These are phyloP conservation scores for Ogataea nitratoaversa DNA, from an alignment of 805 yeast genomes.

Conservation along the genomic window DNA sequence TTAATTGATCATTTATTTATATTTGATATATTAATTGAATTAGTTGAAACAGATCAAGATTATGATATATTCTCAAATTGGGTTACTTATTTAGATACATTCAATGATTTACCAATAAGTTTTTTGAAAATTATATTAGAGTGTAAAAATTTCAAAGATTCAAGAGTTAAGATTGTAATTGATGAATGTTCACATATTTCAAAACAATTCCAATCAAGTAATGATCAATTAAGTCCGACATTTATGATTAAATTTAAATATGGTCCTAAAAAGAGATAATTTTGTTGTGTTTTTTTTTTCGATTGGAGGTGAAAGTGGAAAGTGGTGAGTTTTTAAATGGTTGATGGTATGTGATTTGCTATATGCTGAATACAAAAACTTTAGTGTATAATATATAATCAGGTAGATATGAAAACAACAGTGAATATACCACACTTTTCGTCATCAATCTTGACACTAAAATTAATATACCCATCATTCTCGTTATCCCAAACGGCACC, in stretches of 20 bases:
- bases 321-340: too few relatives aligned
- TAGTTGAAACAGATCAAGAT: slow-evolving; percentile 42
- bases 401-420: slow-evolving; percentile 27
- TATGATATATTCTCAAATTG: slow-evolving; percentile 42
- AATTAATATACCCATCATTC: slow-evolving; percentile 49
- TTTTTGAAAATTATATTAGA: slow-evolving; percentile 62
- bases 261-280: slow-evolving; percentile 5
- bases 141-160: slow-evolving; percentile 35
- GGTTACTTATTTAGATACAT: slow-evolving; percentile 51
- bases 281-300: too few relatives aligned
- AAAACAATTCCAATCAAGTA: slow-evolving; percentile 5
- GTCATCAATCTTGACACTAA: slow-evolving; percentile 27
- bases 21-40: slow-evolving; percentile 58
- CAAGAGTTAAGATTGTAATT: slow-evolving; percentile 20
- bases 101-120: slow-evolving; percentile 74
- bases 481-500: slow-evolving; percentile 56
- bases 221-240: slow-evolving; percentile 11
- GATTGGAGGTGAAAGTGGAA: too few relatives aligned
- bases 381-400: not conserved
- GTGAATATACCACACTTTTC: slow-evolving; percentile 24
- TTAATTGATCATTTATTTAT: slow-evolving; percentile 50
- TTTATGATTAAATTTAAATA: slow-evolving; percentile 17
- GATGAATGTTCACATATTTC: slow-evolving; percentile 22
- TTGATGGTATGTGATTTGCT: too few relatives aligned
- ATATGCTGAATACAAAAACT: too few relatives aligned